phyloP scores from a whole-genome alignment of 805 yeast species.

The Naumovozyma castellii region DNA sequence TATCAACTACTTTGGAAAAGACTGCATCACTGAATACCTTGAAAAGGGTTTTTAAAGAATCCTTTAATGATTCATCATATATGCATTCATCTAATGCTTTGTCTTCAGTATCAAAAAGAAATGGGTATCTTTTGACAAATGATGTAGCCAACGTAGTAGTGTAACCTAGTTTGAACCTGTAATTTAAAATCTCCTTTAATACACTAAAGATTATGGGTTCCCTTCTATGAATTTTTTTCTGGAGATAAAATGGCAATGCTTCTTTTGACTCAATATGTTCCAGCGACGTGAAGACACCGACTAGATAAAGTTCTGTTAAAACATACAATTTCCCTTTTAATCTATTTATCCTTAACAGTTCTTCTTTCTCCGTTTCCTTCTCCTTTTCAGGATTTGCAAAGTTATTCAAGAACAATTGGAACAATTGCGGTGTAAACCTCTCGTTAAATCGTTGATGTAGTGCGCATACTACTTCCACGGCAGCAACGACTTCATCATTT shows the following conservation, averaged over 20 bases:
- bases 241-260: slow-evolving; percentile 37
- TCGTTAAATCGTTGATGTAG: slow-evolving; percentile 65
- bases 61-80: slow-evolving; percentile 19
- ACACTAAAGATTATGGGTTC: slow-evolving; percentile 37
- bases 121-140: slow-evolving; percentile 42
- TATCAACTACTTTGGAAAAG: slow-evolving; percentile 28
- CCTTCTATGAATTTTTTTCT: slow-evolving; percentile 26
- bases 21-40: slow-evolving; percentile 37
- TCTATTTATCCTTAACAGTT: slow-evolving; percentile 31
- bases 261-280: slow-evolving; percentile 34
- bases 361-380: slow-evolving; percentile 34
- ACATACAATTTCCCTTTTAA: slow-evolving; percentile 43
- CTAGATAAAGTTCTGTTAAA: slow-evolving; percentile 47
- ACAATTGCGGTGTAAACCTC: slow-evolving; percentile 42
- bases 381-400: slow-evolving; percentile 29
- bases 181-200: slow-evolving; percentile 37
- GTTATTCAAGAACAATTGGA: slow-evolving; percentile 35
- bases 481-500: slow-evolving; percentile 50
- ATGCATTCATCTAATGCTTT: slow-evolving; percentile 23
- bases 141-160: slow-evolving; percentile 35
- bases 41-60: slow-evolving; percentile 31
- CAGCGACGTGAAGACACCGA: slow-evolving; percentile 44
- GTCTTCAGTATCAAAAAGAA: slow-evolving; percentile 26
- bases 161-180: slow-evolving; percentile 31
- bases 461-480: slow-evolving; percentile 57